Conservation (phyloP, 176 grass and related monocot species). For the Canna indica region DNA sequence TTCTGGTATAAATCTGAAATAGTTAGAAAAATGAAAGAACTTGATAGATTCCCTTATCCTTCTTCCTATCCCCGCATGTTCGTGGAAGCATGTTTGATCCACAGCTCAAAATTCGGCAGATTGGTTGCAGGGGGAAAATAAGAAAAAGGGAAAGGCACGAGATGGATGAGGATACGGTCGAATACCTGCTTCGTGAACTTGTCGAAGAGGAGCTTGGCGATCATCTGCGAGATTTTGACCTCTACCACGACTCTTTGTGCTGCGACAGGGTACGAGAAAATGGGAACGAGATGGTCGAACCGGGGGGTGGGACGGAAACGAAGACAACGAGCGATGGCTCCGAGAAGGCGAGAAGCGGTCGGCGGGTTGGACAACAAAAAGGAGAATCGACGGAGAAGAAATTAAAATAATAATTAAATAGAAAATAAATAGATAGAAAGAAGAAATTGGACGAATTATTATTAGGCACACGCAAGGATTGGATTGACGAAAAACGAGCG, state of each 20-base stretch:
- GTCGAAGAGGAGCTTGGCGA: conserved; percentile 43
- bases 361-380: not conserved
- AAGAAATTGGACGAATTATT: no score
- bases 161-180: not conserved
- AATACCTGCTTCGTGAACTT: conserved; percentile 51
- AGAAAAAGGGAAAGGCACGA: not conserved
- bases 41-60: not conserved
- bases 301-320: not conserved
- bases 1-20: not conserved
- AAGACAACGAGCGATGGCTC: not conserved
- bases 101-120: not conserved
- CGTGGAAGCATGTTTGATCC: not conserved
- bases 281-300: not conserved
- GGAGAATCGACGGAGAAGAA: not conserved
- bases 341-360: not conserved
- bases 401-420: not conserved
- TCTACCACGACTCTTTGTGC: not conserved
- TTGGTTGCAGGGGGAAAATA: not conserved
- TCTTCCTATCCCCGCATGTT: not conserved
- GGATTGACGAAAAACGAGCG: no score
- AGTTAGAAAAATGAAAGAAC: no score
- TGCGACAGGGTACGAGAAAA: not conserved
- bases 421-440: not conserved
- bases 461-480: no score
- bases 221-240: conserved; percentile 27